A percentile compares a stretch with the other conserved stretches of the same genome.
phyloP scores from a whole-genome alignment of 2,329 filamentous ascomycete species.

The Aspergillus tamarii region DNA sequence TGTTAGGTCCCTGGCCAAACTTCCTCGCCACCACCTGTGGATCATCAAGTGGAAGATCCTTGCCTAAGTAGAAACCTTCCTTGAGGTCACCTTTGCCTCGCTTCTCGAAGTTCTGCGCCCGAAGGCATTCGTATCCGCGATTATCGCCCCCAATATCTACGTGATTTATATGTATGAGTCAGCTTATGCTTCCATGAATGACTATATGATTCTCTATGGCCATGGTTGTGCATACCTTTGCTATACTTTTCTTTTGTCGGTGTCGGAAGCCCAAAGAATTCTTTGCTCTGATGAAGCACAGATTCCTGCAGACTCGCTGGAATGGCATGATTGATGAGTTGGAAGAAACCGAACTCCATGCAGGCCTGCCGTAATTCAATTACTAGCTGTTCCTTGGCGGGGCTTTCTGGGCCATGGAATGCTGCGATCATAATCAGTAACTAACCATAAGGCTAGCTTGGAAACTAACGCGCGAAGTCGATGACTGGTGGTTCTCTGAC shows the following conservation, averaged over 20 bases:
- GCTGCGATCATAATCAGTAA: background rate
- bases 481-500: background rate
- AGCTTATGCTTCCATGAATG: background rate
- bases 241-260: background rate
- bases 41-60: background rate
- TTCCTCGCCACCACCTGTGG: background rate
- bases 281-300: background rate
- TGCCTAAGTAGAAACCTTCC: background rate
- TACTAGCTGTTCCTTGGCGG: background rate
- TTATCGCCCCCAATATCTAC: background rate
- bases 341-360: background rate
- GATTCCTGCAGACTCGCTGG: background rate
- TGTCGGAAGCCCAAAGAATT: background rate
- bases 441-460: fast-evolving
- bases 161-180: too few species aligned
- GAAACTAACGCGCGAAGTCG: background rate
- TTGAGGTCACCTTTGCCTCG: background rate
- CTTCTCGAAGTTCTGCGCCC: slow-evolving; percentile 1
- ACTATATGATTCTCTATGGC: too few species aligned
- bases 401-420: background rate
- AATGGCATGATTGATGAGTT: background rate
- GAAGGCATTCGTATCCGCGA: background rate
- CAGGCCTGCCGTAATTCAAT: background rate
- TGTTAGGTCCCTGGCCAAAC: background rate
- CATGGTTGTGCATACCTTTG: background rate